phyloP scores from a whole-genome alignment of 148 eudicot species.

The Limonium bicolor region DNA sequence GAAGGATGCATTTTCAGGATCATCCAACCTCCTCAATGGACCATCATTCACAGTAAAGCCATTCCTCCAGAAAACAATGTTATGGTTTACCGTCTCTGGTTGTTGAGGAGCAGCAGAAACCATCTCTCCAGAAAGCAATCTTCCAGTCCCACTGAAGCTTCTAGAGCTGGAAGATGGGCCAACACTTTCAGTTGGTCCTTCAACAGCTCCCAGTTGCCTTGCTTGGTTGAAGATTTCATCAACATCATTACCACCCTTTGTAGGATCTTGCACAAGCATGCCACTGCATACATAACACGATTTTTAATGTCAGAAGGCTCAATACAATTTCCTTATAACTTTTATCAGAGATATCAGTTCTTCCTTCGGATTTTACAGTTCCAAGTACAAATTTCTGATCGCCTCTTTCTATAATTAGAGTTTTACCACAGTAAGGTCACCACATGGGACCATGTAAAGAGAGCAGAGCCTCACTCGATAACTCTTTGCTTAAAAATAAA shows the following conservation, averaged over 20 bases:
- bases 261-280: constrained; percentile 84
- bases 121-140: constrained; percentile 58
- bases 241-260: constrained; percentile 68
- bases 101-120: constrained; percentile 55
- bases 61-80: constrained; percentile 83
- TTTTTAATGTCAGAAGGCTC: constrained; percentile 1
- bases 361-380: too few species aligned
- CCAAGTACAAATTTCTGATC: too few species aligned
- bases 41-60: constrained; percentile 85
- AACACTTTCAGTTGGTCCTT: constrained; percentile 46
- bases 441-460: too few species aligned
- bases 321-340: too few species aligned
- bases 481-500: too few species aligned
- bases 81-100: constrained; percentile 56
- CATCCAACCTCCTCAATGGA: constrained; percentile 79
- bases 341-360: too few species aligned
- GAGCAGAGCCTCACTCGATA: too few species aligned
- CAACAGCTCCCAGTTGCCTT: constrained; percentile 65
- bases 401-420: too few species aligned
- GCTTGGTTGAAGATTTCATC: constrained; percentile 83
- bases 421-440: too few species aligned
- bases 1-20: constrained; percentile 74
- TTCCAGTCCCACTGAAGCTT: constrained; percentile 77
- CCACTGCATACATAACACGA: constrained; percentile 41
- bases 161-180: constrained; percentile 67